Conservation (phyloP, 2,329 filamentous ascomycete species). For the Colletotrichum nymphaeae region DNA sequence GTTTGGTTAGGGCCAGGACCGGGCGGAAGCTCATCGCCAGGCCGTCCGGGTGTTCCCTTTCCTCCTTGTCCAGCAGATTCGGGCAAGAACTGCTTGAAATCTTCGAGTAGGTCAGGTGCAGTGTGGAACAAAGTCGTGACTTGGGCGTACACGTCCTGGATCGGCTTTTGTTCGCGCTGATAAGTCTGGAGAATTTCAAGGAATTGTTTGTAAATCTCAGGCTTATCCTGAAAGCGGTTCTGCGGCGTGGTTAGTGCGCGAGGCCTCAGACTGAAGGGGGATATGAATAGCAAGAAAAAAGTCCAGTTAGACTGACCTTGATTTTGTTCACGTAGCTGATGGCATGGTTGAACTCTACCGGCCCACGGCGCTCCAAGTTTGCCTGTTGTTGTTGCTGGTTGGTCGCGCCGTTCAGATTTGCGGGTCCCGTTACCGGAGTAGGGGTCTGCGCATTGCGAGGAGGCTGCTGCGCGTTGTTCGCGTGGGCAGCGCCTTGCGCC, state of each 20-base stretch:
- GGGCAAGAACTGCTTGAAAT: slow-evolving; percentile 98
- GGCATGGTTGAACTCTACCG: slow-evolving; percentile 98
- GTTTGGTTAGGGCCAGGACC: slow-evolving; percentile 61
- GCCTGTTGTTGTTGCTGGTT: slow-evolving; percentile 59
- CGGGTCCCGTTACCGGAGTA: slow-evolving; percentile 66
- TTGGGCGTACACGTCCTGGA: slow-evolving; percentile 97
- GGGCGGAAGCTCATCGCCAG: slow-evolving; percentile 72
- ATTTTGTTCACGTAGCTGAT: slow-evolving; percentile 99
- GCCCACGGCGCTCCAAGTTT: slow-evolving; percentile 85
- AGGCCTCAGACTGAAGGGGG: not conserved
- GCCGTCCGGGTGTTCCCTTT: slow-evolving; percentile 64
- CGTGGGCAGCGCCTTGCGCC: slow-evolving; percentile 43
- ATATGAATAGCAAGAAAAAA: not conserved
- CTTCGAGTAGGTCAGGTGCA: slow-evolving; percentile 93
- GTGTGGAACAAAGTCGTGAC: slow-evolving; percentile 94
- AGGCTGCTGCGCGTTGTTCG: slow-evolving; percentile 57
- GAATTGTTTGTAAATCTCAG: slow-evolving; percentile 99
- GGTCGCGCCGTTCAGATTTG: slow-evolving; percentile 70
- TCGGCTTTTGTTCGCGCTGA: slow-evolving; percentile 96
- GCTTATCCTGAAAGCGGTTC: slow-evolving; percentile 97
- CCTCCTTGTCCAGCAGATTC: slow-evolving; percentile 76
- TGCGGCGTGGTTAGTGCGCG: slow-evolving; percentile 49
- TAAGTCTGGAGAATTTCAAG: slow-evolving; percentile 98
- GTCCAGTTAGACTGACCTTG: slow-evolving; percentile 73
- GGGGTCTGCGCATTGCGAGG: slow-evolving; percentile 69